These are phyloP conservation scores for Chenopodium suecicum DNA, from an alignment of 148 eudicot species.

Conservation along the genomic window DNA sequence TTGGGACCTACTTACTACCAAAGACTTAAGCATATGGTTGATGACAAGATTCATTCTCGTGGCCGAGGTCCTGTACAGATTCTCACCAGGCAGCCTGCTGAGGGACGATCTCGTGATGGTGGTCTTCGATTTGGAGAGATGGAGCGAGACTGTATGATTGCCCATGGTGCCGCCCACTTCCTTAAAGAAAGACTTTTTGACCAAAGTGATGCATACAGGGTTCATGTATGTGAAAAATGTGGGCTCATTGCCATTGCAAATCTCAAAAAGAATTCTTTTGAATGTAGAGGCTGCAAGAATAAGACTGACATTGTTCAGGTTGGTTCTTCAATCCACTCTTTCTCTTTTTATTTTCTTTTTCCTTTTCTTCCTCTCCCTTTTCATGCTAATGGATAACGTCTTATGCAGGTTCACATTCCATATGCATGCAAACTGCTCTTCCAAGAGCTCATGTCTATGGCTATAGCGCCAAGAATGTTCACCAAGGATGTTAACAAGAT, in stretches of 20 bases:
- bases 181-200: constrained; percentile 95
- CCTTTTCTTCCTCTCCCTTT: background rate
- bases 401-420: constrained; percentile 83
- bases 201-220: constrained; percentile 95
- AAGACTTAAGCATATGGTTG: constrained; percentile 97
- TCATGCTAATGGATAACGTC: background rate
- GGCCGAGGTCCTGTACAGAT: constrained; percentile 98
- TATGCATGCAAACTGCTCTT: constrained; percentile 95
- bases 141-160: constrained; percentile 99
- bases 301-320: constrained; percentile 98
- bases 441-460: constrained; percentile 99
- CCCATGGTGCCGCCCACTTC: constrained; percentile 97
- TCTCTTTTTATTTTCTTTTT: too few species aligned
- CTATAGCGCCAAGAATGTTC: constrained; percentile 96
- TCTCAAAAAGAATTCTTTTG: constrained; percentile 89
- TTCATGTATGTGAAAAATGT: constrained; percentile 91
- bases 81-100: constrained; percentile 96
- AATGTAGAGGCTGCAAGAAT: constrained; percentile 96
- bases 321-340: background rate
- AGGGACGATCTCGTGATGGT: constrained; percentile 97
- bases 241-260: constrained; percentile 94
- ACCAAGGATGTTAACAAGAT: constrained; percentile 76
- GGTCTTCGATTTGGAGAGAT: constrained; percentile 97
- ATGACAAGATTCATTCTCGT: constrained; percentile 95
- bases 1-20: constrained; percentile 98